A percentile compares a stretch with the other conserved stretches of the same genome.
Evolutionary conservation across 2,329 filamentous ascomycete genomes (phyloP).

Genomic region (Pyricularia pennisetigena): DNA sequence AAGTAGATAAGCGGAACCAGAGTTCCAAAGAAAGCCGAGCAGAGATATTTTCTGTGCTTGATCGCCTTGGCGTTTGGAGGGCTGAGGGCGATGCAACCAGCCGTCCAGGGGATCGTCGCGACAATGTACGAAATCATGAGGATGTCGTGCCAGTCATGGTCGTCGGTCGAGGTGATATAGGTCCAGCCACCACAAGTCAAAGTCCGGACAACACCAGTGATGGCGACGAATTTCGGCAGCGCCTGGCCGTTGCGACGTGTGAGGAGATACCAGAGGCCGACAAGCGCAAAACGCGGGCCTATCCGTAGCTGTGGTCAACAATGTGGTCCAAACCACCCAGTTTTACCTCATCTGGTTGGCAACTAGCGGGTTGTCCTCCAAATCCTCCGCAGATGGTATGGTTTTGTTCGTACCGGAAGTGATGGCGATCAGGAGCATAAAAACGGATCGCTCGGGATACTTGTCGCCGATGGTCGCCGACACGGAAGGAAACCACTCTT

Average conservation of each 20-base stretch:
- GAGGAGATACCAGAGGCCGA: constrained; percentile 85
- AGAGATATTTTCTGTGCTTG: constrained; percentile 81
- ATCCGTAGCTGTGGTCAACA: not conserved
- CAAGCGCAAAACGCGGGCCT: constrained; percentile 82
- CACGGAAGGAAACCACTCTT: constrained; percentile 95
- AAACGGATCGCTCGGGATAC: constrained; percentile 92
- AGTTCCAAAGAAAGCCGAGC: constrained; percentile 78
- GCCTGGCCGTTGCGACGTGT: constrained; percentile 65
- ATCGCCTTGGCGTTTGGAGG: constrained; percentile 74
- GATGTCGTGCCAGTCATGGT: constrained; percentile 97
- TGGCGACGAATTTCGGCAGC: constrained; percentile 73
- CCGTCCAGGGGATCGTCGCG: constrained; percentile 88
- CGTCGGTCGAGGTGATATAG: constrained; percentile 95
- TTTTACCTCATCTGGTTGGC: not conserved
- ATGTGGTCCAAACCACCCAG: not conserved
- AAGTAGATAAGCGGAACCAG: constrained; percentile 88
- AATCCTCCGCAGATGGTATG: not conserved
- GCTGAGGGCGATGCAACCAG: constrained; percentile 81
- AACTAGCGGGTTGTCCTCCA: not conserved
- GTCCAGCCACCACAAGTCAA: constrained; percentile 97
- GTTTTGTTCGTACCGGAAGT: constrained; percentile 58
- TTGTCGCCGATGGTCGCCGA: constrained; percentile 95
- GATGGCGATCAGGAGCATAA: constrained; percentile 94
- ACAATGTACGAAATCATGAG: constrained; percentile 99
- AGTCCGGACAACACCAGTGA: constrained; percentile 76